Base-by-base conservation (phyloP, 352 stramenopile species). In the Pythium pyrilobum region DNA sequence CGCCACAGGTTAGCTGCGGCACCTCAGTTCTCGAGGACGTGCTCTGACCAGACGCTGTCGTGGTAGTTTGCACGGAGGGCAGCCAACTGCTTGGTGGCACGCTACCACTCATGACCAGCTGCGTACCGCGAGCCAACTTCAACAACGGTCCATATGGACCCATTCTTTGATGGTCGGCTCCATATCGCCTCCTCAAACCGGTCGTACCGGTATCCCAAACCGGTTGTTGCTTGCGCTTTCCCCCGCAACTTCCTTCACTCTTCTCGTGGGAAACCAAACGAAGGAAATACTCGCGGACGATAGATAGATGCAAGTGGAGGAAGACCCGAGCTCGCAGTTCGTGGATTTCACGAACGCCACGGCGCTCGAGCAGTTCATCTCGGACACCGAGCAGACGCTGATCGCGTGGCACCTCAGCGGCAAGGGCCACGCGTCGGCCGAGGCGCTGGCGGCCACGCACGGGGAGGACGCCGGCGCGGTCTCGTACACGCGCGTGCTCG, bases 271-370 rank as follows among this genome's bases (percentile, higher is more conserved):
- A 25, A 45, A 32, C 40, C 9, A 20, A 27, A 37, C 28, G 16
- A 41, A 23, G 6, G 23, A 40, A 12, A 40, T 40, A 18, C 34
- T 40, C n/a, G n/a, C n/a, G n/a, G 43, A 51, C 12, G 39, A n/a
- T n/a, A n/a, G n/a, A n/a, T n/a, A 52, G 12, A 66, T 82, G 74
- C 59, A 85, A 60, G 81, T 91, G 46, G 82, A 93, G 43, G 74
- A 93, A 60, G 82, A 93, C 58, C 81, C 81, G 46, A 85, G 77
- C 72, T 87, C 74, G 53, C 82, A 90, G 45, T 93, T 91, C 57
- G 77, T 93, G 40, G 82, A 93, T 65, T 93, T 88, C 49, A 93
- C 82, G 50, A 93, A 91, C 59, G 82, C 81, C 46, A 93, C 82
- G 29, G 66, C 65, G 55, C 68, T 83, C 42, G 82, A 93, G 64